Percentiles rank a stretch among this genome's conserved stretches.
These are phyloP conservation scores for Rubroboletus pulcherrimus DNA, from an alignment of 768 basidiomycete genomes.

Conservation along the genomic window DNA sequence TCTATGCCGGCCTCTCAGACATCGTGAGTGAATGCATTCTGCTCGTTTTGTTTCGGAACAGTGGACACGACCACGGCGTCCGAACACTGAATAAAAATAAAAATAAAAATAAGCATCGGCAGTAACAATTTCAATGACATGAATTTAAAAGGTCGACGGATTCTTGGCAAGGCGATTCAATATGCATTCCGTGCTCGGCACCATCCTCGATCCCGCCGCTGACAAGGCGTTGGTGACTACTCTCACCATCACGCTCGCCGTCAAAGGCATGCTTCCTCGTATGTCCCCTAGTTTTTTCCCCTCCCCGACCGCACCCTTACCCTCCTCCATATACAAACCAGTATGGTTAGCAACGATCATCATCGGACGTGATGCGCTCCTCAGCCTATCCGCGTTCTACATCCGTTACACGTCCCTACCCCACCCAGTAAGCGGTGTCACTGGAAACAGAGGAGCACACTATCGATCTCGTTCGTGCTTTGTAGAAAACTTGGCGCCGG, in stretches of 20 bases:
- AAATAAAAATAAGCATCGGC: not conserved
- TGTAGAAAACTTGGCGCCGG: conserved; percentile 82
- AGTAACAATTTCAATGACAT: not conserved
- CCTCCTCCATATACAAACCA: conserved; percentile 28
- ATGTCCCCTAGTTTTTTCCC: conserved; percentile 25
- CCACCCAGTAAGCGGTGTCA: conserved; percentile 54
- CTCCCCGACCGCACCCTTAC: not conserved
- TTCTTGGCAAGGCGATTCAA: conserved; percentile 83
- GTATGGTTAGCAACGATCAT: conserved; percentile 85
- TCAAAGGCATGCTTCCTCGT: conserved; percentile 84
- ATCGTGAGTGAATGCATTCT: conserved; percentile 50
- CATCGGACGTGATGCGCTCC: conserved; percentile 81
- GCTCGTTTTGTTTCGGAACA: not conserved
- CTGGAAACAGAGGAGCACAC: not conserved
- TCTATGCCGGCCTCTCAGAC: conserved; percentile 92
- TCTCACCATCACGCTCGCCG: conserved; percentile 78
- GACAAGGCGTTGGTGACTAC: conserved; percentile 97
- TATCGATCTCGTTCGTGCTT: conserved; percentile 2
- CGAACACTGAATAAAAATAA: not conserved
- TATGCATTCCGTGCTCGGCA: conserved; percentile 89
- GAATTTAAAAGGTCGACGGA: conserved; percentile 70
- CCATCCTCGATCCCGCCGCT: conserved; percentile 94
- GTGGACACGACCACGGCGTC: not conserved
- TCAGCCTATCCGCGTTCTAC: conserved; percentile 87
- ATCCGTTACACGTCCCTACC: conserved; percentile 90